A percentile compares a stretch with the other conserved stretches of the same genome.
Conservation (phyloP, 768 basidiomycete species). For the Lentinula guzmanii region DNA sequence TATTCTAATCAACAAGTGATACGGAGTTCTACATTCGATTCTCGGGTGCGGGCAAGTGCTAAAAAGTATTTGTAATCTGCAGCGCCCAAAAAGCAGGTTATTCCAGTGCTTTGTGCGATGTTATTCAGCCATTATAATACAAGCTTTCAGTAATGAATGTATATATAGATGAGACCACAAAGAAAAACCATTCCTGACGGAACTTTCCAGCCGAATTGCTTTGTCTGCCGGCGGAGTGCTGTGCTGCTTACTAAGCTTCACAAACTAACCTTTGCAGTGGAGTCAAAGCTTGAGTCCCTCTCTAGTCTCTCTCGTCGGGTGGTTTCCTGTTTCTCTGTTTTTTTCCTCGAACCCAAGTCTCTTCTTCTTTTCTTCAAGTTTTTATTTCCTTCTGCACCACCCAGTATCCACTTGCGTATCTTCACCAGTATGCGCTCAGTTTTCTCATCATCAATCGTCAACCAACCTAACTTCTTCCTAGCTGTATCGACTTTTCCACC, state of each 20-base stretch:
- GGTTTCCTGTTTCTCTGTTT: conserved; percentile 19
- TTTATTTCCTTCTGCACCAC: conserved; percentile 24
- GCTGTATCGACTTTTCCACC: conserved; percentile 26
- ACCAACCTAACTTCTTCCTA: conserved; percentile 11
- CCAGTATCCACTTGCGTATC: conserved; percentile 11
- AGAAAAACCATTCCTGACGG: too few relatives aligned
- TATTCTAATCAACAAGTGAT: conserved; percentile 85
- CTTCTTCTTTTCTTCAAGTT: conserved; percentile 15
- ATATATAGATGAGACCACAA: too few relatives aligned
- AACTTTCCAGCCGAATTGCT: neutral
- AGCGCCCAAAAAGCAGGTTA: neutral
- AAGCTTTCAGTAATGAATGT: too few relatives aligned
- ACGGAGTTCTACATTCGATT: conserved; percentile 76
- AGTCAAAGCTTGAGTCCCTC: conserved; percentile 5
- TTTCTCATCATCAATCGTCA: conserved; percentile 8
- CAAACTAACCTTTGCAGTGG: neutral
- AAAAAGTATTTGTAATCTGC: conserved; percentile 62
- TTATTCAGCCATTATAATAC: too few relatives aligned
- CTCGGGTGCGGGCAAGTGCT: conserved; percentile 78
- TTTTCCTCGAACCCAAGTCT: conserved; percentile 4
- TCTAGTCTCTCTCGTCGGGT: conserved; percentile 25
- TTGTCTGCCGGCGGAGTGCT: neutral
- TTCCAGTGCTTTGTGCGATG: neutral
- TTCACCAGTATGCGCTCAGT: conserved; percentile 10
- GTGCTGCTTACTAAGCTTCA: neutral